Evolutionary conservation across 1,139 yeast species (phyloP).

Genomic region (Waltiozyma sp.): DNA sequence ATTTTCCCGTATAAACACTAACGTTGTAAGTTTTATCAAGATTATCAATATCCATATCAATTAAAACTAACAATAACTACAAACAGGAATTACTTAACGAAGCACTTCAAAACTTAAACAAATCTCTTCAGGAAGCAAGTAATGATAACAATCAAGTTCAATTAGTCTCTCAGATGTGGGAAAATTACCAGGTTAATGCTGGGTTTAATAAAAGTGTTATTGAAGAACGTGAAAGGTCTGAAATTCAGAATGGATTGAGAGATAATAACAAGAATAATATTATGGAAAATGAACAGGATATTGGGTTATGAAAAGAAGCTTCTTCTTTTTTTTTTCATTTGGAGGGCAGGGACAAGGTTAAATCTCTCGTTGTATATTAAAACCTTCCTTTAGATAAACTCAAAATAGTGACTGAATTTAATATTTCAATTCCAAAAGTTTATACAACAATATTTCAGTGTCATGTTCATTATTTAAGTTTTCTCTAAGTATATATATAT

Average conservation of each 20-base stretch:
- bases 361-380: too few relatives aligned
- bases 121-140: slow-evolving; percentile 49
- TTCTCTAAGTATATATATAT: too few relatives aligned
- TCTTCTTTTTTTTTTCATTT: too few relatives aligned
- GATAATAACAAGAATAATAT: neutral
- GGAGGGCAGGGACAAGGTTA: too few relatives aligned
- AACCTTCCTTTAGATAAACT: too few relatives aligned
- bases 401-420: too few relatives aligned
- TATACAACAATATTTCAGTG: too few relatives aligned
- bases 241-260: neutral
- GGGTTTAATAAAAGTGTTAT: slow-evolving; percentile 59
- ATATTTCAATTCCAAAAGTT: too few relatives aligned
- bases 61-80: neutral
- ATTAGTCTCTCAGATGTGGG: slow-evolving; percentile 73
- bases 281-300: neutral
- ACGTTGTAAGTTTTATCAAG: slow-evolving; percentile 42
- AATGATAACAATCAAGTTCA: slow-evolving; percentile 62
- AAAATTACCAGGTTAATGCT: slow-evolving; percentile 60
- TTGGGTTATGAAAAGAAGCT: too few relatives aligned
- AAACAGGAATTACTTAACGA: slow-evolving; percentile 59
- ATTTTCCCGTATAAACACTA: slow-evolving; percentile 63
- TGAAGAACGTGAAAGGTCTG: neutral
- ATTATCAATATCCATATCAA: neutral
- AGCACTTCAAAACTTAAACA: slow-evolving; percentile 55
- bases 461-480: too few relatives aligned